Evolutionary conservation across 768 basidiomycete species (phyloP).

Genomic region (Amanita muscaria): DNA sequence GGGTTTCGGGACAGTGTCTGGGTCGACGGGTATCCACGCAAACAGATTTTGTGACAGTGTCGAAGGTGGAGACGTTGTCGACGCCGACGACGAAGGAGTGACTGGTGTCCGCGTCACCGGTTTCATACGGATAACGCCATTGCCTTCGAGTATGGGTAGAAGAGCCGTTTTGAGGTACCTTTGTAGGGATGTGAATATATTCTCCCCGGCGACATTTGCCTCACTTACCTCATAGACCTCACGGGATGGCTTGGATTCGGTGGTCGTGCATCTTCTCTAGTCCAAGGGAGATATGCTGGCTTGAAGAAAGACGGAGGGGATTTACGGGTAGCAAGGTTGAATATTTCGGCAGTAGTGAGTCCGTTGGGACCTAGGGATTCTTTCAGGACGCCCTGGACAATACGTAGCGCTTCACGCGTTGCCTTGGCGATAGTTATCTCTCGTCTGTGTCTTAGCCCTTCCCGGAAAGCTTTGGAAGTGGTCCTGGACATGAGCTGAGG

Average conservation of each 20-base stretch:
- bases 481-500: no score
- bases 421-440: not conserved
- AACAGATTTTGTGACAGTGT: constrained; percentile 27
- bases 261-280: constrained; percentile 16
- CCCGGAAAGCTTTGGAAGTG: not conserved
- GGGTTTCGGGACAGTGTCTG: constrained; percentile 2
- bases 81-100: constrained; percentile 8
- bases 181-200: not conserved
- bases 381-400: constrained; percentile 25
- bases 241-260: constrained; percentile 39
- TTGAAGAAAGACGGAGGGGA: constrained; percentile 21
- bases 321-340: constrained; percentile 24
- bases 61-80: constrained; percentile 12
- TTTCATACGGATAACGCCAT: constrained; percentile 34
- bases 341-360: constrained; percentile 30
- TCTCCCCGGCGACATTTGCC: not conserved
- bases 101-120: constrained; percentile 20
- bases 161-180: constrained; percentile 51
- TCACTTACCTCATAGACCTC: constrained; percentile 43
- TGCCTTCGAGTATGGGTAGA: constrained; percentile 36
- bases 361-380: constrained; percentile 20
- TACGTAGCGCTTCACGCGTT: constrained; percentile 4
- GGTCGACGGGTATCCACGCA: constrained; percentile 28
- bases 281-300: constrained; percentile 7
- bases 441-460: not conserved